Conservation (phyloP, 768 basidiomycete species). For the Lyophyllum shimeji region DNA sequence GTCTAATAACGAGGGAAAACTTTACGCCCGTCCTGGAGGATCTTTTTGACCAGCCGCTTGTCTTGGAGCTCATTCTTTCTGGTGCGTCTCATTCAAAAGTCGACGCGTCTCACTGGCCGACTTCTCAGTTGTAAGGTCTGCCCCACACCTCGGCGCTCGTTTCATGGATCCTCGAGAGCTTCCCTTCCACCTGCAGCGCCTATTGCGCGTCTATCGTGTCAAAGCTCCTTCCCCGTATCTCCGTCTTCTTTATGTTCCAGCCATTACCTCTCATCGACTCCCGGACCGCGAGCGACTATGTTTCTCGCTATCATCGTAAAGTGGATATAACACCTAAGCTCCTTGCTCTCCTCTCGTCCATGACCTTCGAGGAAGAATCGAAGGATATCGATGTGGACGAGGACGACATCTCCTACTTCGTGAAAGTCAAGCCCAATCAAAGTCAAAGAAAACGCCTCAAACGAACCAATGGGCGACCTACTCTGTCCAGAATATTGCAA, state of each 20-base stretch:
- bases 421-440: constrained; percentile 2
- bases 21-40: constrained; percentile 18
- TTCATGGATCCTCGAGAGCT: constrained; percentile 29
- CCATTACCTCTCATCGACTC: background rate
- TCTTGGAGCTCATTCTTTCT: constrained; percentile 25
- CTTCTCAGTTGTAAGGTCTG: constrained; percentile 10
- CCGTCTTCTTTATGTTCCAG: constrained; percentile 7
- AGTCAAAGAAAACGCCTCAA: background rate
- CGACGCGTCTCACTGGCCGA: background rate
- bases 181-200: constrained; percentile 21
- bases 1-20: constrained; percentile 22
- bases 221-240: constrained; percentile 9
- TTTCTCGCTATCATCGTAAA: constrained; percentile 7
- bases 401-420: background rate
- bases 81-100: constrained; percentile 16
- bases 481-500: background rate
- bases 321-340: constrained; percentile 9
- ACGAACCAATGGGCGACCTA: background rate
- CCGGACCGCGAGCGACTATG: background rate
- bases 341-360: constrained; percentile 2
- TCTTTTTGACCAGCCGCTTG: constrained; percentile 21
- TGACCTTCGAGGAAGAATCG: background rate
- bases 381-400: background rate
- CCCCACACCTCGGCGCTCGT: constrained; percentile 14
- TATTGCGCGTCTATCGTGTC: constrained; percentile 10